phyloP scores from a whole-genome alignment of 1,139 yeast species.

The Scheffersomyces stambukii region DNA sequence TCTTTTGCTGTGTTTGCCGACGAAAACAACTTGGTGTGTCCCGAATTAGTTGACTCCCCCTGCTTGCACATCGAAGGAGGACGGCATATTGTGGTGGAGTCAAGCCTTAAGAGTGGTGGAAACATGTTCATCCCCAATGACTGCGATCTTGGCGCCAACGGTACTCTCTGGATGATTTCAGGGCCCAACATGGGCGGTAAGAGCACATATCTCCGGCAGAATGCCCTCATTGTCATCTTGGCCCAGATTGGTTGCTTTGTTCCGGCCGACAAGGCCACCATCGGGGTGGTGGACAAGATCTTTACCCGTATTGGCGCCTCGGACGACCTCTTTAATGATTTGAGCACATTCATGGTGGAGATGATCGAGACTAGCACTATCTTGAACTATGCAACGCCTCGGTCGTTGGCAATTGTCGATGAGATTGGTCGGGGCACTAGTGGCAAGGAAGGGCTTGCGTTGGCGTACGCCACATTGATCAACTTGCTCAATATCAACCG shows the following conservation, averaged over 20 bases:
- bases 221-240: slow-evolving; percentile 75
- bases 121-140: slow-evolving; percentile 64
- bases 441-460: slow-evolving; percentile 81
- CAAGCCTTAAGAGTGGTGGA: slow-evolving; percentile 52
- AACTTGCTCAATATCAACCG: slow-evolving; percentile 53
- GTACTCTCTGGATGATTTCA: slow-evolving; percentile 64
- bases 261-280: slow-evolving; percentile 68
- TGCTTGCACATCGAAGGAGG: slow-evolving; percentile 54
- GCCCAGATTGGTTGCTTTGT: slow-evolving; percentile 91
- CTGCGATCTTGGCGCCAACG: slow-evolving; percentile 26
- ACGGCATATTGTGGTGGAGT: slow-evolving; percentile 86
- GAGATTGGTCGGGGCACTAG: slow-evolving; percentile 98
- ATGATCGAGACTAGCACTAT: slow-evolving; percentile 93
- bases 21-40: slow-evolving; percentile 64
- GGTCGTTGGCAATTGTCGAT: slow-evolving; percentile 83
- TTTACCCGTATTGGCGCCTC: slow-evolving; percentile 91
- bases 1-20: slow-evolving; percentile 70
- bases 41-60: slow-evolving; percentile 49
- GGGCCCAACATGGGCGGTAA: slow-evolving; percentile 99
- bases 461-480: slow-evolving; percentile 77
- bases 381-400: slow-evolving; percentile 66
- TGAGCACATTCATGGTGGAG: slow-evolving; percentile 96
- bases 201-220: slow-evolving; percentile 83
- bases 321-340: slow-evolving; percentile 80
- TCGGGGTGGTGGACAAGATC: slow-evolving; percentile 81